Evolutionary conservation across 1,284 basidiomycete species (phyloP), one percentile per base, ranked within the genome.

Genomic region (Moesziomyces sp.): DNA sequence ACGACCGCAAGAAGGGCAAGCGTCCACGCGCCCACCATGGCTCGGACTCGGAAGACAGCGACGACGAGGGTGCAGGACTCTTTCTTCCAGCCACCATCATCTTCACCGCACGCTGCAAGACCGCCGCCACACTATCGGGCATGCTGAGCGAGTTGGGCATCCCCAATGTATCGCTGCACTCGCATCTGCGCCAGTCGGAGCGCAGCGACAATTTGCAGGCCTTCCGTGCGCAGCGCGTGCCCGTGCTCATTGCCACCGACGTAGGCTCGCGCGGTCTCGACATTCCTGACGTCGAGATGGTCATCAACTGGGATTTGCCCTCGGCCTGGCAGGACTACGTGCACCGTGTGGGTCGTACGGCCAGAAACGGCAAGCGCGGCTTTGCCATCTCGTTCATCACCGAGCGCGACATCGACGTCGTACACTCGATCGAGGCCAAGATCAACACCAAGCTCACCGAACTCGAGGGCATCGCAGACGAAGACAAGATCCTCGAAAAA

Each of bases 231-330:
- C 90, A 89, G 33, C 69, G 70, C 16, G 78, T 78, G 1, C 78
- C 77, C 6, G 63, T 84, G 5, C 72, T 84, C 23, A 70, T 84
- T 7, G 77, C 83, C 21, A 84, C 83, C 21, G 83, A 84, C 54
- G 77, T 84, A 7, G 83, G 82, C 30, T 82, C 81, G 18, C 75
- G 83, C 18, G 83, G 83, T 26, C 70, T 84, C 51, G 83, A 84
- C 58, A 76, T 84, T 16, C 83, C 83, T 13, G 89, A 95, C 56
- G 91, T 98, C 38, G 94, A 94, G 3, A 91, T 99, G 46, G 87
- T 99, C 30, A 89, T 99, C 52, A 99, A 99, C 79, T 99, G 94
- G 94, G 97, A 99, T 84, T 85, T 99, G 76, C 92, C 97, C 52
- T 23, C 79, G 88, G 85, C 86, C 0, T 84, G 86, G 26, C 87